Evolutionary conservation across 257 asterid genomes (phyloP).

Genomic region (Solanum tacnaense): DNA sequence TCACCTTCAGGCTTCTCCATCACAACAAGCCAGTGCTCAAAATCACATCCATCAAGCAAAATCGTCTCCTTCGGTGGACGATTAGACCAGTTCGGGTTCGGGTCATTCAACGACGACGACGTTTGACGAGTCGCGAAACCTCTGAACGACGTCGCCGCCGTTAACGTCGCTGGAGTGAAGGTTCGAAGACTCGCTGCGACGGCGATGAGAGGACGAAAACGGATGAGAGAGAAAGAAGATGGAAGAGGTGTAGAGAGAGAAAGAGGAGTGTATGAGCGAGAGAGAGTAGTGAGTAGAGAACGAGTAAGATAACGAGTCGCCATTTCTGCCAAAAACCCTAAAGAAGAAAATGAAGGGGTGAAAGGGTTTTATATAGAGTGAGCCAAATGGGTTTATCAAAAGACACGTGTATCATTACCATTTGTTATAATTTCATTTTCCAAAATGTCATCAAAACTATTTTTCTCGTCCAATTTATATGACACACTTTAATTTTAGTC

Average conservation of each 20-base stretch:
- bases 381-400: neutral
- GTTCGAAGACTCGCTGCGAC: constrained; percentile 23
- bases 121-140: constrained; percentile 57
- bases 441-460: neutral
- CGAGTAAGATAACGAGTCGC: constrained; percentile 56
- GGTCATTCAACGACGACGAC: constrained; percentile 64
- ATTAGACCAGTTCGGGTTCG: constrained; percentile 86
- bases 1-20: constrained; percentile 80
- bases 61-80: constrained; percentile 98
- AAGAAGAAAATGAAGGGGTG: neutral
- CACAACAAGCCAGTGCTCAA: constrained; percentile 97
- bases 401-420: neutral
- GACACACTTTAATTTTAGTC: neutral
- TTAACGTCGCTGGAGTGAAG: constrained; percentile 14
- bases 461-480: neutral
- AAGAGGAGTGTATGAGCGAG: constrained; percentile 32
- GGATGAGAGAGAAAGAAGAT: constrained; percentile 29
- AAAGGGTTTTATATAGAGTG: constrained; percentile 12
- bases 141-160: constrained; percentile 17
- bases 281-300: constrained; percentile 21
- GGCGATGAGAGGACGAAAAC: constrained; percentile 54
- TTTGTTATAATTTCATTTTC: neutral
- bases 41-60: constrained; percentile 91
- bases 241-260: constrained; percentile 17
- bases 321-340: constrained; percentile 43